Conservation (phyloP, 2,329 filamentous ascomycete species). For the Lojkania enalia region DNA sequence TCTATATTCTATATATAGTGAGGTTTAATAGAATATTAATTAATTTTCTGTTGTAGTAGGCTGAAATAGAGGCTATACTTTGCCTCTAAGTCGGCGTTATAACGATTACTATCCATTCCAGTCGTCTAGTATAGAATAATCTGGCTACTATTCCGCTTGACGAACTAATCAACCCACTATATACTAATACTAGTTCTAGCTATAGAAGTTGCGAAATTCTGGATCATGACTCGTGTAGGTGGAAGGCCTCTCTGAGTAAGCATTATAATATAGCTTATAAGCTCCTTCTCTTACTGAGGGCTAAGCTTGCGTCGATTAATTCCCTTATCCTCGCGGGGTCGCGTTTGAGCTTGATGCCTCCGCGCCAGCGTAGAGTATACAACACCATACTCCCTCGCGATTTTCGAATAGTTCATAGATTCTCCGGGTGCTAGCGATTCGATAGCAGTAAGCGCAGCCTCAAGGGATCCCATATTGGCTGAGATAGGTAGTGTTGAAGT, state of each 20-base stretch:
- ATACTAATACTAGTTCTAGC: slow-evolving; percentile 1
- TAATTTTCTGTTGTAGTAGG: slow-evolving; percentile 6
- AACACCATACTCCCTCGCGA: no score
- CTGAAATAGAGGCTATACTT: slow-evolving; percentile 8
- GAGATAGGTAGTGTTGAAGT: no score
- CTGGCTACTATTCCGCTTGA: slow-evolving; percentile 2
- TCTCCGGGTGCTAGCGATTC: no score
- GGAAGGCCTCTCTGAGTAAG: slow-evolving; percentile 6
- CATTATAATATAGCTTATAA: slow-evolving; percentile 10
- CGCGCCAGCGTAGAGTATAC: no score
- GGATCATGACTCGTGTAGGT: slow-evolving; percentile 8
- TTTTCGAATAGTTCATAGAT: no score
- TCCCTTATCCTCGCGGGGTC: slow-evolving; percentile 1
- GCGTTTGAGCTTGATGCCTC: slow-evolving; percentile 5
- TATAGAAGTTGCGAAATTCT: slow-evolving; percentile 4
- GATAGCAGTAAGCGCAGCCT: no score
- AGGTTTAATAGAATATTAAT: slow-evolving; percentile 3
- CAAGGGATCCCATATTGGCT: no score
- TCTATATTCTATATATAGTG: slow-evolving; percentile 8
- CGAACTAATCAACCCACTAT: neutral
- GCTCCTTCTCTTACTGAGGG: slow-evolving; percentile 5
- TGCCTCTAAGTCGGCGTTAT: slow-evolving; percentile 4
- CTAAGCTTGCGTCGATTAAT: neutral
- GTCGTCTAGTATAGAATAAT: slow-evolving; percentile 2
- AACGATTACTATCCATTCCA: slow-evolving; percentile 3